Conservation (phyloP, 2,329 filamentous ascomycete species). For the Cercospora janseana region DNA sequence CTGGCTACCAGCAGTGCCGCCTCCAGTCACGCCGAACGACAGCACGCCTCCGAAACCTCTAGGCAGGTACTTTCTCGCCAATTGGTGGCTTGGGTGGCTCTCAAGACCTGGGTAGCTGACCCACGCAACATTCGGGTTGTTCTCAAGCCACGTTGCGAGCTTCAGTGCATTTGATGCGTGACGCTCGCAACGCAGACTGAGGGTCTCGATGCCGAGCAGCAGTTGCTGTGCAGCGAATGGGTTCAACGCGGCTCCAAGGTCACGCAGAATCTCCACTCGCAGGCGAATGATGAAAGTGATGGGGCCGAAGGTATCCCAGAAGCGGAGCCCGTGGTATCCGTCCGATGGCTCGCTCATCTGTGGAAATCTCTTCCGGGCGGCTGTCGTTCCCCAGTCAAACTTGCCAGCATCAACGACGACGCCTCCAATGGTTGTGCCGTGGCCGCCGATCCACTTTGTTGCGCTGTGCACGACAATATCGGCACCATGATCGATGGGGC, state of each 20-base stretch:
- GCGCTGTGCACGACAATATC: slow-evolving; percentile 94
- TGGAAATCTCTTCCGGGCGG: slow-evolving; percentile 66
- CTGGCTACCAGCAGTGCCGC: slow-evolving; percentile 75
- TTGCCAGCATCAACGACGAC: slow-evolving; percentile 84
- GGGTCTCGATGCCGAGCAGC: slow-evolving; percentile 82
- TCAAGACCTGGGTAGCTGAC: slow-evolving; percentile 89
- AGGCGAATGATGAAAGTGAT: slow-evolving; percentile 80
- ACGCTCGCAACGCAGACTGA: slow-evolving; percentile 80
- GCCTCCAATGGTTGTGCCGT: slow-evolving; percentile 83
- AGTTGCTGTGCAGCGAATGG: slow-evolving; percentile 93
- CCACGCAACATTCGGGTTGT: slow-evolving; percentile 82
- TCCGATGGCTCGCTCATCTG: slow-evolving; percentile 86
- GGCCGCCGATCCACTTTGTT: slow-evolving; percentile 96
- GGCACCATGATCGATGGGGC: slow-evolving; percentile 84
- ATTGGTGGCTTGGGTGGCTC: slow-evolving; percentile 73
- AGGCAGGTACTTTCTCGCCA: slow-evolving; percentile 82
- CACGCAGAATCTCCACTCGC: slow-evolving; percentile 85
- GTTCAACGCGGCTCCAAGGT: slow-evolving; percentile 78
- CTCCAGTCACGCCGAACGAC: slow-evolving; percentile 90
- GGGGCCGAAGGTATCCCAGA: slow-evolving; percentile 86
- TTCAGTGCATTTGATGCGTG: slow-evolving; percentile 81
- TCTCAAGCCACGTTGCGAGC: slow-evolving; percentile 79
- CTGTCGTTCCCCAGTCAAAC: slow-evolving; percentile 89
- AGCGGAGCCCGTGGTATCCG: slow-evolving; percentile 90
- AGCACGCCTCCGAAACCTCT: slow-evolving; percentile 86